phyloP scores from a whole-genome alignment of 2,329 filamentous ascomycete genomes.

The Ilyonectria mors-panacis region DNA sequence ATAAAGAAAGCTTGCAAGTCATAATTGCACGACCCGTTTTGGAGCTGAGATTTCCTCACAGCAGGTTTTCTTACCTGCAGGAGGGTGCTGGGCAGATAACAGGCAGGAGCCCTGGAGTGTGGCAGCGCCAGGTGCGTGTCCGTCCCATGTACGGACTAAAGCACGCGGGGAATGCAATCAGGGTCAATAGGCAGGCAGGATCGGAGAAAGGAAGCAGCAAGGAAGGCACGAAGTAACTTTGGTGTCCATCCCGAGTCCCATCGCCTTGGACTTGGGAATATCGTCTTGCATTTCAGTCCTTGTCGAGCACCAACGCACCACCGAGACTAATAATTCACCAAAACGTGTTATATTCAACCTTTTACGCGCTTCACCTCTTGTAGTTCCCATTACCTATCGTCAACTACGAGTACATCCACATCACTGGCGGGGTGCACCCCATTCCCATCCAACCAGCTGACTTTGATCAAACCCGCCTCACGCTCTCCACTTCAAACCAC shows the following conservation, averaged over 20 bases:
- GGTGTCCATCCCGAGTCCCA: constrained; percentile 2
- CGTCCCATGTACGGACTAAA: background rate
- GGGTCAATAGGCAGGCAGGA: background rate
- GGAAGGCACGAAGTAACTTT: background rate
- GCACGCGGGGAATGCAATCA: constrained; percentile 17
- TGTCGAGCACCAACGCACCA: background rate
- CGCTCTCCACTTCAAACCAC: constrained; percentile 31
- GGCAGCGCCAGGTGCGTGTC: background rate
- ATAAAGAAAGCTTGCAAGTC: no score
- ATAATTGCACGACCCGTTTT: background rate
- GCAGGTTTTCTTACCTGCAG: background rate
- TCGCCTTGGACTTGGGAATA: constrained; percentile 14
- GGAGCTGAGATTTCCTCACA: background rate
- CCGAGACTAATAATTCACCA: background rate
- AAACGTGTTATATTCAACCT: background rate
- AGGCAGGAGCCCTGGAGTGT: background rate
- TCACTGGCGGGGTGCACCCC: background rate
- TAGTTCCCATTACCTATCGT: background rate
- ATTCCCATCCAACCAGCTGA: constrained; percentile 27
- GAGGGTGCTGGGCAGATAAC: background rate
- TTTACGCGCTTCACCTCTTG: background rate
- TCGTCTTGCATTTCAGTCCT: background rate
- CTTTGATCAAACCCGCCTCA: constrained; percentile 35
- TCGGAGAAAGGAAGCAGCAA: background rate
- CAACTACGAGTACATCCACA: background rate